These are phyloP conservation scores for Aspergillus sp. DNA, from an alignment of 2,329 filamentous ascomycete species.

Conservation along the genomic window DNA sequence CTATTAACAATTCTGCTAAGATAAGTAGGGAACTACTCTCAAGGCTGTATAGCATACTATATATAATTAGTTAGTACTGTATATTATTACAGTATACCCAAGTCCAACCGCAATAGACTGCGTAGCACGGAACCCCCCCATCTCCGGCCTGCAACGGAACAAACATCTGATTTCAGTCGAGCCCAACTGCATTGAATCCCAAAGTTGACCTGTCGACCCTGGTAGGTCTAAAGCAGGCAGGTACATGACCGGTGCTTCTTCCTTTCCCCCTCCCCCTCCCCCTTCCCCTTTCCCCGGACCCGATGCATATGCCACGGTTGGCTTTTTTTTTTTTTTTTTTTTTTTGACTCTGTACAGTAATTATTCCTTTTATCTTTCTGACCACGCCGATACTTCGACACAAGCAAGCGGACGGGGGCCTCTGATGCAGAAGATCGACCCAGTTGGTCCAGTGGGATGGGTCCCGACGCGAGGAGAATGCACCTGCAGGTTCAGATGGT, in stretches of 20 bases:
- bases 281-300: not conserved
- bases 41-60: no score
- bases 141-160: not conserved
- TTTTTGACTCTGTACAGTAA: no score
- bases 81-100: not conserved
- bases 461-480: not conserved
- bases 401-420: not conserved
- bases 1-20: no score
- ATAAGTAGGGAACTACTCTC: no score
- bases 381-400: not conserved
- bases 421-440: not conserved
- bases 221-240: not conserved
- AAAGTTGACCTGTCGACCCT: not conserved
- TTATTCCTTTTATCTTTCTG: no score
- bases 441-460: slow-evolving; percentile 4
- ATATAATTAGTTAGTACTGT: not conserved
- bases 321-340: no score
- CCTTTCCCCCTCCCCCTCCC: not conserved
- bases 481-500: not conserved
- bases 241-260: not conserved
- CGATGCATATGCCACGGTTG: no score
- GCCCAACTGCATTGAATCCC: not conserved
- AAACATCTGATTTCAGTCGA: not conserved
- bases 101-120: not conserved
- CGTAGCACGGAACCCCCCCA: no score